Conservation (phyloP, 116 monocot genomes). For the Zostera marina region DNA sequence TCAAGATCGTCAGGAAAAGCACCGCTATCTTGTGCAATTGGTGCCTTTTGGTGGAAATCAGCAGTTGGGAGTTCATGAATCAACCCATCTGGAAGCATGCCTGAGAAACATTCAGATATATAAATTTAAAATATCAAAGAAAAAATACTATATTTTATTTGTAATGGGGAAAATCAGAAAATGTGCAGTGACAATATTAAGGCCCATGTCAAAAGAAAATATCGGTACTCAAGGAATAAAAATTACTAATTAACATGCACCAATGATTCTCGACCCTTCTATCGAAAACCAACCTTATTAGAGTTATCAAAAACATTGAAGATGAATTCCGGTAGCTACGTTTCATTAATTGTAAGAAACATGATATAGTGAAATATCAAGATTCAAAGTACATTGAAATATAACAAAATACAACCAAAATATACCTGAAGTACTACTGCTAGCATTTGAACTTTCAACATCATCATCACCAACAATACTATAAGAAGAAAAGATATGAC, state of each 20-base stretch:
- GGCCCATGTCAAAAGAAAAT: too few species aligned
- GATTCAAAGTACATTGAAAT: too few species aligned
- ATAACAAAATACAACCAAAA: background rate
- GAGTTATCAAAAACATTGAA: too few species aligned
- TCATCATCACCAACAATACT: constrained; percentile 63
- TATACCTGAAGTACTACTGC: constrained; percentile 19
- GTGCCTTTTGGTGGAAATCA: constrained; percentile 32
- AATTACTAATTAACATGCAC: too few species aligned
- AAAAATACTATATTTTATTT: too few species aligned
- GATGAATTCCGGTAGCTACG: too few species aligned
- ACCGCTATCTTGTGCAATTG: background rate
- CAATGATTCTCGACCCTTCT: too few species aligned
- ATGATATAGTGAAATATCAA: background rate
- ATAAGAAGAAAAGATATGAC: constrained; percentile 5
- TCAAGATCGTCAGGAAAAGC: constrained; percentile 48
- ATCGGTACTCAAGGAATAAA: too few species aligned
- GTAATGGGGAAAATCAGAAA: too few species aligned
- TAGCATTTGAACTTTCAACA: constrained; percentile 7
- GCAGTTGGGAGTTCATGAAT: constrained; percentile 66
- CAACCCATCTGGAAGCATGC: constrained; percentile 66
- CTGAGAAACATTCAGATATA: constrained; percentile 12
- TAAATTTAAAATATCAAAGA: too few species aligned
- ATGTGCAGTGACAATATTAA: too few species aligned
- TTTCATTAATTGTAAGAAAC: background rate
- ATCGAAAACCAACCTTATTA: too few species aligned